phyloP scores from a whole-genome alignment of 768 basidiomycete species.

The Mycena belliarum region DNA sequence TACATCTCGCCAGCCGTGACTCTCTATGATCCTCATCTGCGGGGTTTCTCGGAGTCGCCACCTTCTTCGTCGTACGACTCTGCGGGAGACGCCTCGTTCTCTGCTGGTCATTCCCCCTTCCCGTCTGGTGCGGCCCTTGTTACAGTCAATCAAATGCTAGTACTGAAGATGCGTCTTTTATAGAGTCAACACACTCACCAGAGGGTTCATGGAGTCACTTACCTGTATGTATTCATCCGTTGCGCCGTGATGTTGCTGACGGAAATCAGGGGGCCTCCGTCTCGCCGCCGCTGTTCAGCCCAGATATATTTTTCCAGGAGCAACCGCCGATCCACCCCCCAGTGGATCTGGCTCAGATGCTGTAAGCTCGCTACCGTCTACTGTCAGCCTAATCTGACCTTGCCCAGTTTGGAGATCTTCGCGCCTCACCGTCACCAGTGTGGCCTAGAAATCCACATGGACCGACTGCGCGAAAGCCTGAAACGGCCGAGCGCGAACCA shows the following conservation, averaged over 20 bases:
- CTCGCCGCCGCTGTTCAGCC: constrained; percentile 49
- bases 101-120: constrained; percentile 60
- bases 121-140: constrained; percentile 43
- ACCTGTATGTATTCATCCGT: constrained; percentile 25
- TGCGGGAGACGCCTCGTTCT: constrained; percentile 60
- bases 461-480: constrained; percentile 63
- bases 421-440: constrained; percentile 74
- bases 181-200: constrained; percentile 52
- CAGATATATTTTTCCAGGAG: constrained; percentile 54
- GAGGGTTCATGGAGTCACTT: constrained; percentile 52
- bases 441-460: constrained; percentile 70
- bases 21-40: constrained; percentile 66
- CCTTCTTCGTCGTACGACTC: constrained; percentile 54
- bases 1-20: constrained; percentile 67
- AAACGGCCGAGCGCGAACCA: constrained; percentile 55
- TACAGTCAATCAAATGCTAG: neutral
- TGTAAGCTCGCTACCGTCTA: constrained; percentile 45
- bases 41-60: constrained; percentile 54
- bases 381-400: constrained; percentile 16
- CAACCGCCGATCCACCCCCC: constrained; percentile 52
- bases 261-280: constrained; percentile 44
- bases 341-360: constrained; percentile 62
- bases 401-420: constrained; percentile 69
- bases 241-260: constrained; percentile 9
- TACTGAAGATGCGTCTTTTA: constrained; percentile 13